Percentiles rank a stretch among this genome's conserved stretches.
Evolutionary conservation across 2,329 filamentous ascomycete genomes (phyloP).

Genomic region (Alternaria brassicae): DNA sequence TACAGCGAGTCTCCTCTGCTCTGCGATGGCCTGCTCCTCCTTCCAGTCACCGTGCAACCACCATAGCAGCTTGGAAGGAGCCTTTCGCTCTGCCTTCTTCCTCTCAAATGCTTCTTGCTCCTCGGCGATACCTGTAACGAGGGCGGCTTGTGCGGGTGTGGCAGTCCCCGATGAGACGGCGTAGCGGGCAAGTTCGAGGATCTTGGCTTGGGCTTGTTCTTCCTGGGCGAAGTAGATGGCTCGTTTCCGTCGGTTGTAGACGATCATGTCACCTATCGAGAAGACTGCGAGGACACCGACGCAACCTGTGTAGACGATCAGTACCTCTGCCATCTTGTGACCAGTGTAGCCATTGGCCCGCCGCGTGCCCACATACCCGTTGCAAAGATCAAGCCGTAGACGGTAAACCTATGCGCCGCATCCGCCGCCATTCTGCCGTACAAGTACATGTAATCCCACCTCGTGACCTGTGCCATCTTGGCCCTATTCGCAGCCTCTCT

Average conservation of each 20-base stretch:
- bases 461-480: constrained; percentile 59
- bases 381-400: constrained; percentile 66
- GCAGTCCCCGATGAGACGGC: constrained; percentile 55
- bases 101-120: constrained; percentile 59
- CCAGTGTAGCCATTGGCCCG: constrained; percentile 19
- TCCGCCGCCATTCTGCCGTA: constrained; percentile 59
- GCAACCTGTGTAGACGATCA: constrained; percentile 56
- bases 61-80: constrained; percentile 43
- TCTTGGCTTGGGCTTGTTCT: constrained; percentile 53
- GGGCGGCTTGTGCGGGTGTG: constrained; percentile 59
- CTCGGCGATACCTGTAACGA: constrained; percentile 67
- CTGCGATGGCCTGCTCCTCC: constrained; percentile 45
- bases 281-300: constrained; percentile 68
- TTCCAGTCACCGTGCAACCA: constrained; percentile 49
- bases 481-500: constrained; percentile 58
- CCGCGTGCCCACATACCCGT: constrained; percentile 57
- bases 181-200: constrained; percentile 54
- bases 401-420: constrained; percentile 65
- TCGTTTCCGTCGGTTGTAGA: constrained; percentile 71
- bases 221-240: constrained; percentile 66
- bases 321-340: neutral
- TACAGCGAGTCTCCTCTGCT: constrained; percentile 43
- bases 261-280: constrained; percentile 69
- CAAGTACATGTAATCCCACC: constrained; percentile 57
- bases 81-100: constrained; percentile 45